Evolutionary conservation across 176 grass and related monocot species (phyloP), one percentile per base, ranked within the genome.

Genomic region (Oryza brachyantha): DNA sequence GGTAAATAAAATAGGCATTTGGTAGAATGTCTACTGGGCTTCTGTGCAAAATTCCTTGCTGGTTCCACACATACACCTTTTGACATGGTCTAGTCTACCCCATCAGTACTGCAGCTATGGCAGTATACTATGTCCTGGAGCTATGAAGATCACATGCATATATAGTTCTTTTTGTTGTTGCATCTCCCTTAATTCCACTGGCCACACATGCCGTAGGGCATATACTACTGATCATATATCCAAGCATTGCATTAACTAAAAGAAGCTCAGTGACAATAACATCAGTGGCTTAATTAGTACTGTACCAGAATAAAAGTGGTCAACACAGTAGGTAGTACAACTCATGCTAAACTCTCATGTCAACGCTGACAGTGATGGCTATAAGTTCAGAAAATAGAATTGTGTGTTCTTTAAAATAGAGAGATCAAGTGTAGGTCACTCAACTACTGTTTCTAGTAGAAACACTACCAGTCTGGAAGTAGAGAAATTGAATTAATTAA

Each of bases 81-180:
- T 36, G 27, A 45, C 72, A 42, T 61, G 25, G 32, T 83, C 45
- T 46, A 41, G 10, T 82, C 69, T 24, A 38, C 43, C 34, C 58
- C 42, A 54, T 25, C 40, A 39, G 70, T 40, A 45, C 60, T 70
- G 78, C 19, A 39, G 66, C 36, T 24, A 24, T 57, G 7, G 8
- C 24, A 19, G 35, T 40, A 39, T 69, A 68, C 8, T 37, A 36
- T 40, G 32, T 13, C 70, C 68, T 64, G 70, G 32, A 55, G 52
- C n/a, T 57, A 57, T 11, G 38, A 21, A 34, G 21, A 28, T 55
- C 80, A 66, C 70, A 73, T 81, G 79, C 57, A 61, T 10, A 1
- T 10, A 36, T 8, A 72, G 28, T 19, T 29, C 10, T 72, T 17
- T 37, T 7, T 25, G 46, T 36, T 14, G 29, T 38, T 74, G 31